Base-by-base conservation (phyloP, 805 yeast genomes). In the Hagleromyces aurorensis region DNA sequence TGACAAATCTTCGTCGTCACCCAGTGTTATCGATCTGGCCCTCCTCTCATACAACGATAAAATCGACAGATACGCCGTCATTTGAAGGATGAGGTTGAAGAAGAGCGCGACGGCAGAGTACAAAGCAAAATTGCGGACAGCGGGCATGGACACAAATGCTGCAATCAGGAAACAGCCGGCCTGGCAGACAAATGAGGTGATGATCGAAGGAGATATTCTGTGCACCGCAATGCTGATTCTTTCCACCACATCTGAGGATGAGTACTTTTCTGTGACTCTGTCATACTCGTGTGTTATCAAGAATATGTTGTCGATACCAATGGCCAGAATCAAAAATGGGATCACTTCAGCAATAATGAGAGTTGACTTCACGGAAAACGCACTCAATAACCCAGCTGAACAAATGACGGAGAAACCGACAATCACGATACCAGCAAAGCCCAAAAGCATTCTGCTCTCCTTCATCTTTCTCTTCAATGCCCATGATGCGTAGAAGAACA, bases 291-390 rank as follows among this genome's bases (percentile, higher is more conserved):
- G 87, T 1, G 85, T 78, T 13, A 89, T 72, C 41, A 89, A 61
- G 49, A 87, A 91, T 15, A 89, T 82, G 52, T 89, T 89, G 58
- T 89, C 98, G 16, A 89, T 85, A n/a, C 98, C 98, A 33, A 89
- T 78, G 0, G 98, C 98, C 34, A 89, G 64, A 9, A 89, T 81
- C 46, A 89, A 62, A 50, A 89, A 89, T 7, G 97, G 97, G 19
- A 89, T 89, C 5, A 89, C 98, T 53, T 91, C 97, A 2, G 97
- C 96, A 34, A 89, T 85, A 41, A 89, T 87, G 23, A 89, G 62
- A 0, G 97, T 89, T 0, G 94, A 82, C 47, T 82, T 84, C 27
- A 87, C 58, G 0, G 91, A 93, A n/a, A 81, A 35, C 5, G 70
- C 46, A 8, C 91, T 71, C 56, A 84, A 81, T 4, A 85, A 43